Evolutionary conservation across 1,284 basidiomycete species (phyloP).

Genomic region (Austroboletus novae-zelandiae): DNA sequence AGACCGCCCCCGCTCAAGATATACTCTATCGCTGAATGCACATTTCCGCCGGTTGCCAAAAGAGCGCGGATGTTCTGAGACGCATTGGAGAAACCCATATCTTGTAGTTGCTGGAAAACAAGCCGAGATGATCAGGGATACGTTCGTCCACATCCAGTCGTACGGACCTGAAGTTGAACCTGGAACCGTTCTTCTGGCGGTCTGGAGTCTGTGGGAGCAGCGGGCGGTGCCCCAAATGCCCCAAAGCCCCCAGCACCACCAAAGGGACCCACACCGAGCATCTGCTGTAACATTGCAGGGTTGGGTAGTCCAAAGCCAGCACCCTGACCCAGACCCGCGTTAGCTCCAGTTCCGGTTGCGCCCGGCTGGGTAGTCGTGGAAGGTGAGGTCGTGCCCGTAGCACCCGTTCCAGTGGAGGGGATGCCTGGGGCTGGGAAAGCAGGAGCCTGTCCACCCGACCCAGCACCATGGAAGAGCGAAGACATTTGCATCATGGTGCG

Average conservation of each 20-base stretch:
- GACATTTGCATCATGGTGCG: conserved; percentile 85
- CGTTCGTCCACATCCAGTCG: no score
- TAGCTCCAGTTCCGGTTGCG: conserved; percentile 20
- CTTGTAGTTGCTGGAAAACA: conserved; percentile 72
- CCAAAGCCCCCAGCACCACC: conserved; percentile 11
- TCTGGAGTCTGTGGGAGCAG: conserved; percentile 61
- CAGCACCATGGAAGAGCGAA: conserved; percentile 48
- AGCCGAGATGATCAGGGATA: neutral
- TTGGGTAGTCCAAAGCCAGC: conserved; percentile 24
- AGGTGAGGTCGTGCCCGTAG: conserved; percentile 28
- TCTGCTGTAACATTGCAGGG: conserved; percentile 44
- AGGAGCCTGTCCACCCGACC: conserved; percentile 26
- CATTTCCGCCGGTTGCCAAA: conserved; percentile 84
- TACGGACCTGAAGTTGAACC: conserved; percentile 70
- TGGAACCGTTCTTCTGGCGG: conserved; percentile 88
- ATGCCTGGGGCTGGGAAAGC: conserved; percentile 62
- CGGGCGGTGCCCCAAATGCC: conserved; percentile 32
- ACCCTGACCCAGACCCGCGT: neutral
- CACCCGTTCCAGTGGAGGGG: conserved; percentile 28
- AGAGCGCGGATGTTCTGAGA: conserved; percentile 87
- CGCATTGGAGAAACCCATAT: conserved; percentile 85
- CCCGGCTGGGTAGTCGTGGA: conserved; percentile 11
- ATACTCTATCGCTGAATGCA: conserved; percentile 88
- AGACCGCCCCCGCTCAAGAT: conserved; percentile 78
- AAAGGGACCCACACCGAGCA: conserved; percentile 30